Conservation (phyloP, 768 basidiomycete species). For the Sutorius australiensis region DNA sequence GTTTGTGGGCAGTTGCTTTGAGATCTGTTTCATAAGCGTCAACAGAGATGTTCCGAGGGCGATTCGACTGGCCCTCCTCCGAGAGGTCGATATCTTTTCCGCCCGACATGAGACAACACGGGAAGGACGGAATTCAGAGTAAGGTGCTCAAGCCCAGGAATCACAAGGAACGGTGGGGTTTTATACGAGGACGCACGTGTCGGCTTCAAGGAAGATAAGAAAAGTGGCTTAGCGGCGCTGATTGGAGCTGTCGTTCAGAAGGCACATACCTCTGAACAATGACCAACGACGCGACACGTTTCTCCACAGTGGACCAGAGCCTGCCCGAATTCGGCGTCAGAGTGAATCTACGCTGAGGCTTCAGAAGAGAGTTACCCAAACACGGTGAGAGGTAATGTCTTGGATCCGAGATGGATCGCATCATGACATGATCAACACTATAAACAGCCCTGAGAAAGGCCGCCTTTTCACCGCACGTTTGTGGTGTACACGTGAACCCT, state of each 20-base stretch:
- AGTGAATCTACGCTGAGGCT: not conserved
- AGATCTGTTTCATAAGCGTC: slow-evolving; percentile 22
- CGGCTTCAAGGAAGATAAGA: not conserved
- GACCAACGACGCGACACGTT: not conserved
- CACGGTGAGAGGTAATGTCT: not conserved
- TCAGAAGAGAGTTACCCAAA: slow-evolving; percentile 9
- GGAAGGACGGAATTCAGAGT: not conserved
- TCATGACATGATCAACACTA: not conserved
- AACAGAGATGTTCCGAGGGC: slow-evolving; percentile 18
- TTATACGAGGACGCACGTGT: slow-evolving; percentile 30
- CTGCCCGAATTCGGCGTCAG: not conserved
- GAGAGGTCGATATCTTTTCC: slow-evolving; percentile 13
- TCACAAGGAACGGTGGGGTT: not conserved
- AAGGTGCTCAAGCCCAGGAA: not conserved
- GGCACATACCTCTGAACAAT: slow-evolving; percentile 5
- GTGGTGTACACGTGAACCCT: slow-evolving; percentile 1
- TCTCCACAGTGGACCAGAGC: not conserved
- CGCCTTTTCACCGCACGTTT: slow-evolving; percentile 8
- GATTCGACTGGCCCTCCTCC: slow-evolving; percentile 9
- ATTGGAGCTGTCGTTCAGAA: slow-evolving; percentile 5
- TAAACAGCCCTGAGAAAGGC: not conserved
- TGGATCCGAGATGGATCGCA: not conserved
- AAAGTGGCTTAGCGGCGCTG: not conserved
- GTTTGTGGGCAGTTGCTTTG: slow-evolving; percentile 21
- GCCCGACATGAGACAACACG: slow-evolving; percentile 17